Conservation (phyloP, 2,329 filamentous ascomycete genomes). For the Alternaria longipes region DNA sequence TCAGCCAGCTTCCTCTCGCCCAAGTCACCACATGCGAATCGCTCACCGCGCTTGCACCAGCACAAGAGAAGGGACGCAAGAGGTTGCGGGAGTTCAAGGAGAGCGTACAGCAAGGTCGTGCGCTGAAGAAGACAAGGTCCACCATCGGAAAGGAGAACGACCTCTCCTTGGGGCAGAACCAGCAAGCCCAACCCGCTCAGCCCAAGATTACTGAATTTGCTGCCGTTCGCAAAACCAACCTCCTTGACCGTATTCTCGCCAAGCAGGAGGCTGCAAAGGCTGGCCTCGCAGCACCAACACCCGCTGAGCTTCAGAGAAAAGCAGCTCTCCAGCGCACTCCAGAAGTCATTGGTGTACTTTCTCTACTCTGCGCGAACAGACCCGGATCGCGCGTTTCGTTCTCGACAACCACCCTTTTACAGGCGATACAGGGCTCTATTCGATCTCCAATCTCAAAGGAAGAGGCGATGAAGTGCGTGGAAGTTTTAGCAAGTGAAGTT, state of each 20-base stretch:
- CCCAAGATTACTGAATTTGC: constrained; percentile 51
- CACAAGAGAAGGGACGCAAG: constrained; percentile 72
- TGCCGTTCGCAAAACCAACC: constrained; percentile 54
- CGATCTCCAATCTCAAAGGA: constrained; percentile 57
- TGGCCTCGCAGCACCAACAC: constrained; percentile 51
- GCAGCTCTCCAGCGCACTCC: constrained; percentile 59
- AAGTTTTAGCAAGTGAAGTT: constrained; percentile 56
- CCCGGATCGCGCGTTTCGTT: constrained; percentile 54
- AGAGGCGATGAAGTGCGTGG: constrained; percentile 55
- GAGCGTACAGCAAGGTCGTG: constrained; percentile 57
- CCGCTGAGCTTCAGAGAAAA: constrained; percentile 55
- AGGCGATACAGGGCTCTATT: constrained; percentile 57
- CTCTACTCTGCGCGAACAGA: constrained; percentile 52
- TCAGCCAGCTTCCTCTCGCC: constrained; percentile 66
- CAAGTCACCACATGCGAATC: constrained; percentile 63
- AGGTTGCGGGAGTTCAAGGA: constrained; percentile 74
- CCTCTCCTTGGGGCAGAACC: constrained; percentile 15
- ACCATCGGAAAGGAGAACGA: constrained; percentile 46
- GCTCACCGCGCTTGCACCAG: constrained; percentile 62
- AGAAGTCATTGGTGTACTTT: constrained; percentile 56
- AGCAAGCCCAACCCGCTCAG: constrained; percentile 32
- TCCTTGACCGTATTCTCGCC: constrained; percentile 62
- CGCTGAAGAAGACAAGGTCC: constrained; percentile 43
- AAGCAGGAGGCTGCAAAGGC: constrained; percentile 56
- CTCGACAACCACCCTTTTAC: constrained; percentile 54